Conservation (phyloP, 2,329 filamentous ascomycete species). For the Cercospora sesami region DNA sequence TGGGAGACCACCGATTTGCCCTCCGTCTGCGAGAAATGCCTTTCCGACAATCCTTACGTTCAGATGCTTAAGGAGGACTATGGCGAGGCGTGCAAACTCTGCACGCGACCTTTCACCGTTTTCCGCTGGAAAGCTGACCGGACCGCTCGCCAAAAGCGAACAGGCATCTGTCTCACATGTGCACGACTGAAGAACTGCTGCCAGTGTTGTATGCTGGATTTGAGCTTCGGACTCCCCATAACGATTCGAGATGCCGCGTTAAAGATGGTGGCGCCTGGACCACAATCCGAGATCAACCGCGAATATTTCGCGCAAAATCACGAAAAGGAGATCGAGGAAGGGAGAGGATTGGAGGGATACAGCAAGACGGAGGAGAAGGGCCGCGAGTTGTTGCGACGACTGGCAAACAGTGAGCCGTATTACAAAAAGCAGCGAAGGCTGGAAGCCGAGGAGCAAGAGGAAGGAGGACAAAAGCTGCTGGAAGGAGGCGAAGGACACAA, state of each 20-base stretch:
- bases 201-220: slow-evolving; percentile 97
- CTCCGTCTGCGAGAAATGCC: slow-evolving; percentile 85
- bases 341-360: slow-evolving; percentile 82
- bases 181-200: slow-evolving; percentile 98
- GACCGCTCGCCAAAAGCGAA: slow-evolving; percentile 86
- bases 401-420: slow-evolving; percentile 93
- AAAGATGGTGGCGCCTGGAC: slow-evolving; percentile 95
- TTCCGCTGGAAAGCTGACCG: slow-evolving; percentile 95
- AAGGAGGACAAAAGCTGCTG: slow-evolving; percentile 45
- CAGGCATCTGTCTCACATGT: slow-evolving; percentile 94
- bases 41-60: slow-evolving; percentile 95
- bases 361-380: slow-evolving; percentile 98
- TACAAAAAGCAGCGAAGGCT: slow-evolving; percentile 82
- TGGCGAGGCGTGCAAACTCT: slow-evolving; percentile 69
- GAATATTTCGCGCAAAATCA: slow-evolving; percentile 98
- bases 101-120: slow-evolving; percentile 91
- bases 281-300: slow-evolving; percentile 86
- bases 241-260: slow-evolving; percentile 92
- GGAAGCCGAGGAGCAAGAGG: slow-evolving; percentile 43
- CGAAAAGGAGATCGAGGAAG: slow-evolving; percentile 92
- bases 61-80: slow-evolving; percentile 99
- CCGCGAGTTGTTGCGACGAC: slow-evolving; percentile 75
- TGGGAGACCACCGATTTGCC: slow-evolving; percentile 94
- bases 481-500: slow-evolving; percentile 44
- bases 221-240: slow-evolving; percentile 93